These are phyloP conservation scores for Sideroxylon spinosum DNA, from an alignment of 179 eudicot genomes.

Conservation along the genomic window DNA sequence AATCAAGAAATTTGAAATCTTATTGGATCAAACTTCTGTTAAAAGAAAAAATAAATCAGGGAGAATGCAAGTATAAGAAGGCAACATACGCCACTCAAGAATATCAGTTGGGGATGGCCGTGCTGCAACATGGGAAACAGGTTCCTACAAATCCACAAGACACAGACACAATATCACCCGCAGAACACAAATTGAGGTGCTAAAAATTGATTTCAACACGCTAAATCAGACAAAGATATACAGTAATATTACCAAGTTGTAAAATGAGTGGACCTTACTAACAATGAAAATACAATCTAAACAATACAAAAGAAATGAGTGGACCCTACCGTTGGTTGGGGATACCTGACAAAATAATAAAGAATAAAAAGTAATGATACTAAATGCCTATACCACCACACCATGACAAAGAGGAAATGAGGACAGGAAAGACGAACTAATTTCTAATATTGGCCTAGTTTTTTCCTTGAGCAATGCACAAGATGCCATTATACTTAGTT, in stretches of 20 bases:
- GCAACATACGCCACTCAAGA: constrained; percentile 97
- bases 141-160: constrained; percentile 54
- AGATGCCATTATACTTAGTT: background rate
- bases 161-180: constrained; percentile 8
- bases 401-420: no score
- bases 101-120: constrained; percentile 89
- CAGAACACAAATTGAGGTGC: background rate
- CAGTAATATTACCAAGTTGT: background rate
- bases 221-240: background rate
- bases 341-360: background rate
- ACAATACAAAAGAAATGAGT: background rate
- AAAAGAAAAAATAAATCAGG: background rate
- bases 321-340: background rate
- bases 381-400: background rate
- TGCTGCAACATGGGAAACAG: constrained; percentile 81
- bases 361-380: background rate
- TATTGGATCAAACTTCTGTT: background rate
- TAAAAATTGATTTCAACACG: background rate
- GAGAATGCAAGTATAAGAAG: background rate
- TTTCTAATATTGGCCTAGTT: no score
- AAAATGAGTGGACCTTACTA: background rate
- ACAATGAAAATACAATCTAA: background rate
- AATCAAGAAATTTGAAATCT: background rate
- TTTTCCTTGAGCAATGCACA: no score
- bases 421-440: no score